phyloP scores from a whole-genome alignment of 352 stramenopile genomes.

The Phytophthora palmivora region DNA sequence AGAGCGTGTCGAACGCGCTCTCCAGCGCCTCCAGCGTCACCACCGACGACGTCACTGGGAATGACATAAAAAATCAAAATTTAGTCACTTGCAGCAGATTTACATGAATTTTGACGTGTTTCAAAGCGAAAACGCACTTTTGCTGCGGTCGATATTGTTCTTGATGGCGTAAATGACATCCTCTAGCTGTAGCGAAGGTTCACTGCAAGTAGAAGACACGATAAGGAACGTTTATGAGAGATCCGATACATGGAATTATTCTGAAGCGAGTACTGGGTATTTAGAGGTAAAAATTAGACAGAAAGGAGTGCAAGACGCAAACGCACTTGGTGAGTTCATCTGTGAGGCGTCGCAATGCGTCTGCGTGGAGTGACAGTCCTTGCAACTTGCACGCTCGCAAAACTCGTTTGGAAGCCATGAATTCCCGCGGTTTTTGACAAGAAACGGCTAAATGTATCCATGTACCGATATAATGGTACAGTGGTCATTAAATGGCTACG shows the following conservation, averaged over 20 bases:
- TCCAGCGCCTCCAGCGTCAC: constrained; percentile 85
- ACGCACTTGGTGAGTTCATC: constrained; percentile 72
- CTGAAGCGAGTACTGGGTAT: constrained; percentile 4
- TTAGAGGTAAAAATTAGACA: constrained; percentile 10
- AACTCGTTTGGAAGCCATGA: constrained; percentile 80
- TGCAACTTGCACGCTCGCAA: constrained; percentile 88
- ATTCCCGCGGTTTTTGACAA: constrained; percentile 27
- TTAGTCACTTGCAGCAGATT: background rate
- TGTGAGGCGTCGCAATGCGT: constrained; percentile 69
- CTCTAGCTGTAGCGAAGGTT: constrained; percentile 77
- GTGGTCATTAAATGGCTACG: constrained; percentile 17
- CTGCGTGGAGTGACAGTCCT: constrained; percentile 78
- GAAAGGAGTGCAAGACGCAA: constrained; percentile 8
- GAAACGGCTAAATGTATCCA: constrained; percentile 19
- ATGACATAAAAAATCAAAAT: constrained; percentile 7
- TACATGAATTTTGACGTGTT: background rate
- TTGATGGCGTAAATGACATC: constrained; percentile 89
- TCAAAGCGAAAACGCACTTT: constrained; percentile 51
- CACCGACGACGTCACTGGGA: constrained; percentile 79
- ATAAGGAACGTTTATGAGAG: constrained; percentile 7
- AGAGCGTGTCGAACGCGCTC: constrained; percentile 82
- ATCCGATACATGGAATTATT: constrained; percentile 1
- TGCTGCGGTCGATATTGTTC: constrained; percentile 91
- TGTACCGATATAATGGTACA: constrained; percentile 27
- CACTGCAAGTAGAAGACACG: constrained; percentile 37